Conservation (phyloP, 495 filamentous ascomycete genomes). For the Aspergillus funiculosus region DNA sequence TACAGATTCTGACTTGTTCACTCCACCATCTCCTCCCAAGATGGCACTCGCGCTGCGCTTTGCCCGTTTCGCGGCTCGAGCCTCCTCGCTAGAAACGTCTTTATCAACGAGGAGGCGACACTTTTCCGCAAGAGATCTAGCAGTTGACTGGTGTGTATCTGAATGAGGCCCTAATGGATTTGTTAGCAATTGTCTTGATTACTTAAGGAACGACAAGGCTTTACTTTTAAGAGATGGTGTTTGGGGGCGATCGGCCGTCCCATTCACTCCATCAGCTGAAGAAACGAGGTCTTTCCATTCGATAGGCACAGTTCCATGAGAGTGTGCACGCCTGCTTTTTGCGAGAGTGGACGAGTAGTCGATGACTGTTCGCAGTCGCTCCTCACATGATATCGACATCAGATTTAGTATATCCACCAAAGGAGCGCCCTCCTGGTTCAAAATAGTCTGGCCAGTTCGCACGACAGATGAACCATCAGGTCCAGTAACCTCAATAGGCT, state of each 20-base stretch:
- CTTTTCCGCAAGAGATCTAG: slow-evolving; percentile 30
- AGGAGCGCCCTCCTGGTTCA: slow-evolving; percentile 60
- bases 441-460: slow-evolving; percentile 53
- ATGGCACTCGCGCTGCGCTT: slow-evolving; percentile 41
- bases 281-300: slow-evolving; percentile 65
- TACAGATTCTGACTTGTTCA: slow-evolving; percentile 28
- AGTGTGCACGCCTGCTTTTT: slow-evolving; percentile 59
- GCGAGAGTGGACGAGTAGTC: slow-evolving; percentile 64
- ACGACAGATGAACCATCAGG: slow-evolving; percentile 51
- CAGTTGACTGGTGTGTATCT: slow-evolving; percentile 15
- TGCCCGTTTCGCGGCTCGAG: slow-evolving; percentile 45
- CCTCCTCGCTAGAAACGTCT: slow-evolving; percentile 44
- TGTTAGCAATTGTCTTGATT: slow-evolving; percentile 1
- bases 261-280: slow-evolving; percentile 28
- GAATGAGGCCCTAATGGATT: slow-evolving; percentile 34
- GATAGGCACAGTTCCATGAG: slow-evolving; percentile 62
- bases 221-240: slow-evolving; percentile 60
- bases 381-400: slow-evolving; percentile 67
- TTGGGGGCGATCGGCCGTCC: slow-evolving; percentile 34
- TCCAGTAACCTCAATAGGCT: slow-evolving; percentile 49
- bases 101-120: slow-evolving; percentile 31
- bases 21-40: slow-evolving; percentile 33
- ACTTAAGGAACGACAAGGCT: slow-evolving; percentile 4
- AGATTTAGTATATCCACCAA: slow-evolving; percentile 71
- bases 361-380: slow-evolving; percentile 60